Conservation (phyloP, 2,329 filamentous ascomycete species). For the Nigrograna mackinnonii region DNA sequence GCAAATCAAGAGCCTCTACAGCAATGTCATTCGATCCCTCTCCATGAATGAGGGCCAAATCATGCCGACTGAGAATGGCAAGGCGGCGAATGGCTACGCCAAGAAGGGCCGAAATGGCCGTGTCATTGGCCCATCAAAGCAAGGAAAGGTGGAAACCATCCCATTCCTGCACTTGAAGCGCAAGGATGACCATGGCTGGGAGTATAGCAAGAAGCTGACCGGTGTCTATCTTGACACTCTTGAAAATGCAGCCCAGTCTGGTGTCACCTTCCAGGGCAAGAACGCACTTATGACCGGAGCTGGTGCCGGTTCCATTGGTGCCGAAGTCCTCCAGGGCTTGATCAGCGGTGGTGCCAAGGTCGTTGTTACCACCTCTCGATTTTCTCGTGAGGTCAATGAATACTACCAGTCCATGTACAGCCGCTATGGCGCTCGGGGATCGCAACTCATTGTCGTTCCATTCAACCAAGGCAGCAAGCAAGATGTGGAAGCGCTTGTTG, state of each 20-base stretch:
- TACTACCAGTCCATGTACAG: conserved; percentile 99
- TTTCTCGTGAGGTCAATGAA: conserved; percentile 95
- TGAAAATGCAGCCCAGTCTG: conserved; percentile 82
- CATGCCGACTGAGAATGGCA: conserved; percentile 82
- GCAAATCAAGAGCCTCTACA: conserved; percentile 94
- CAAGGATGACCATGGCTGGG: conserved; percentile 92
- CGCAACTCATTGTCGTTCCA: conserved; percentile 94
- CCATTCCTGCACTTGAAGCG: conserved; percentile 97
- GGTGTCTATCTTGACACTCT: conserved; percentile 89
- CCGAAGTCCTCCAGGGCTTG: conserved; percentile 92
- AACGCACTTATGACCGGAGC: conserved; percentile 98
- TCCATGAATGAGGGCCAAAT: conserved; percentile 99
- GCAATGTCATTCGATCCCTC: conserved; percentile 89
- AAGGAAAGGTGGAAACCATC: conserved; percentile 92
- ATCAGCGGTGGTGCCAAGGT: conserved; percentile 98
- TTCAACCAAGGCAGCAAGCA: conserved; percentile 99
- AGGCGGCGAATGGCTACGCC: conserved; percentile 58
- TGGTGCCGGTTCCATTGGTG: conserved; percentile 95
- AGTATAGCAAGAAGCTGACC: conserved; percentile 99
- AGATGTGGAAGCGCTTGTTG: conserved; percentile 88
- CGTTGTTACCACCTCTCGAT: conserved; percentile 93
- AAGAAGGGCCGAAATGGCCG: conserved; percentile 61
- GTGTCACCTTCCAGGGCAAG: conserved; percentile 92
- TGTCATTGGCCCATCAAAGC: conserved; percentile 63
- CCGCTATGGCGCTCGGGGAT: conserved; percentile 88